Percentiles rank a stretch among this genome's conserved stretches.
Evolutionary conservation across 2,329 filamentous ascomycete species (phyloP).

Genomic region (Claviceps monticola): DNA sequence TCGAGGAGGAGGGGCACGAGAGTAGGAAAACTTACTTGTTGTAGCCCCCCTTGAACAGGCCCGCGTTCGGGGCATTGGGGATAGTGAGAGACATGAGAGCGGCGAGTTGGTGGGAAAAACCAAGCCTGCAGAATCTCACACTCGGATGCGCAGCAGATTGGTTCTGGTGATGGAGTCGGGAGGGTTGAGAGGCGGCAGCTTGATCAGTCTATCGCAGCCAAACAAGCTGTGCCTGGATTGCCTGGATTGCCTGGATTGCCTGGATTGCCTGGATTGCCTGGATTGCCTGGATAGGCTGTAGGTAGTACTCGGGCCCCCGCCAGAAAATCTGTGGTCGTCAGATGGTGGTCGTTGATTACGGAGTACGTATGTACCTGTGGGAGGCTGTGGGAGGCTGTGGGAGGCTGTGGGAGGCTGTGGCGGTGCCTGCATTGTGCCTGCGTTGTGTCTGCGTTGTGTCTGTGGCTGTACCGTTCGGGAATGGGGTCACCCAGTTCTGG

Average conservation of each 20-base stretch:
- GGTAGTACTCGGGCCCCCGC: too few relatives aligned
- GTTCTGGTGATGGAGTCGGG: neutral
- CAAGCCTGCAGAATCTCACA: slow-evolving; percentile 9
- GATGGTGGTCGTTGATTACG: too few relatives aligned
- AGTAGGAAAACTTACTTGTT: slow-evolving; percentile 56
- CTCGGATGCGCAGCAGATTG: slow-evolving; percentile 2
- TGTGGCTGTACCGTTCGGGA: neutral
- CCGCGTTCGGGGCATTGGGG: slow-evolving; percentile 81
- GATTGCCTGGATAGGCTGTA: neutral
- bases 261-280: too few relatives aligned
- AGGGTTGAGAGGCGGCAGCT: neutral
- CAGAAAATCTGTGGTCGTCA: too few relatives aligned
- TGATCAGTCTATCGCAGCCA: neutral
- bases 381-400: too few relatives aligned
- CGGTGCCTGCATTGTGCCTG: neutral
- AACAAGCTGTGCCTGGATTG: neutral
- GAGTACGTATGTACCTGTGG: too few relatives aligned
- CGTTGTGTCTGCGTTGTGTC: too few relatives aligned
- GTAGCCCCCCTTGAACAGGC: slow-evolving; percentile 93
- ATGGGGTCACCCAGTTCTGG: too few relatives aligned
- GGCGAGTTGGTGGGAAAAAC: slow-evolving; percentile 7
- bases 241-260: too few relatives aligned
- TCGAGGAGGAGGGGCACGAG: slow-evolving; percentile 6
- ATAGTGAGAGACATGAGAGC: slow-evolving; percentile 83
- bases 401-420: neutral